Percentiles rank a stretch among this genome's conserved stretches.
These are phyloP conservation scores for Lanmaoa pseudosensibilis DNA, from an alignment of 768 basidiomycete genomes.

Conservation along the genomic window DNA sequence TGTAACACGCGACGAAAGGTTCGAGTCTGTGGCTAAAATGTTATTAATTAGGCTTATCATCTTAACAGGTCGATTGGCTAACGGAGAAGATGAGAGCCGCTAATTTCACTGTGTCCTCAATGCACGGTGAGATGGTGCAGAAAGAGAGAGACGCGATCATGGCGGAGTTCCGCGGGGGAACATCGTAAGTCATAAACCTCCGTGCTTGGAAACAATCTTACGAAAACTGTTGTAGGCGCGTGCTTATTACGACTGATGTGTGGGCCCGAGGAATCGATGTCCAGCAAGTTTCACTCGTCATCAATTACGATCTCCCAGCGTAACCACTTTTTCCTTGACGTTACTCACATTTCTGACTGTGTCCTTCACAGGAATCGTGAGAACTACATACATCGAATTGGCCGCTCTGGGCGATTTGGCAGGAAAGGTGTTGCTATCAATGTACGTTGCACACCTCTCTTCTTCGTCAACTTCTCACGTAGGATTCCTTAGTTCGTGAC, in stretches of 20 bases:
- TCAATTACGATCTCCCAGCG: conserved; percentile 96
- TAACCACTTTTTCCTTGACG: conserved; percentile 40
- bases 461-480: conserved; percentile 15
- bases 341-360: conserved; percentile 13
- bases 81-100: conserved; percentile 99
- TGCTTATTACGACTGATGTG: conserved; percentile 93
- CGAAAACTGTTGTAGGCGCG: conserved; percentile 56
- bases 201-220: conserved; percentile 5
- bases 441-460: conserved; percentile 47
- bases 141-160: conserved; percentile 95
- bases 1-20: conserved; percentile 98
- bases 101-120: conserved; percentile 96
- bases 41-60: conserved; percentile 9
- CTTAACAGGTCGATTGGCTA: conserved; percentile 85
- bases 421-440: conserved; percentile 99
- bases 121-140: conserved; percentile 97
- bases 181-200: conserved; percentile 58
- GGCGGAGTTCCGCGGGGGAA: conserved; percentile 93
- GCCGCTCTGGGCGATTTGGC: conserved; percentile 98
- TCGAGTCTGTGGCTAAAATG: conserved; percentile 14
- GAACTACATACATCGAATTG: conserved; percentile 99
- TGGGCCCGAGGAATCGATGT: conserved; percentile 99
- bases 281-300: conserved; percentile 95
- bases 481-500: conserved; percentile 71
- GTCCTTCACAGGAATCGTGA: conserved; percentile 73